A percentile compares a stretch with the other conserved stretches of the same genome.
Conservation (phyloP, 345 rosid species). For the Dipteronia dyeriana region DNA sequence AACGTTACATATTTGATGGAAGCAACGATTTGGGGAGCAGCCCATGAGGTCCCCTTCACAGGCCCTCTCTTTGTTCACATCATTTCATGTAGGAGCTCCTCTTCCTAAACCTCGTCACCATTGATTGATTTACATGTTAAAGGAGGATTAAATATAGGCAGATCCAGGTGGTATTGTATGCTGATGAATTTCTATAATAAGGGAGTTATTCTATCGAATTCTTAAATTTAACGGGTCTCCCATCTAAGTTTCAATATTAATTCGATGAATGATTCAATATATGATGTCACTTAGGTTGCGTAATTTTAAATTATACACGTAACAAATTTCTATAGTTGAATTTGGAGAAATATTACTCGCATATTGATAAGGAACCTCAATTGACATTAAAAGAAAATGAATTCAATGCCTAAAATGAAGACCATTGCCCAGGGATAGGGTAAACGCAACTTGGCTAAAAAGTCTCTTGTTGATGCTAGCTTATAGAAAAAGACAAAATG, state of each 20-base stretch:
- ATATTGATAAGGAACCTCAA: conserved; percentile 5
- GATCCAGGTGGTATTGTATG: neutral
- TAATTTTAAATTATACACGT: too few relatives aligned
- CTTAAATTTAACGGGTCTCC: neutral
- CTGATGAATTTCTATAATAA: too few relatives aligned
- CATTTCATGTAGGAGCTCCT: conserved; percentile 20
- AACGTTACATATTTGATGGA: conserved; percentile 20
- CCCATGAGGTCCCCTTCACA: conserved; percentile 31
- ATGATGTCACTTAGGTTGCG: too few relatives aligned
- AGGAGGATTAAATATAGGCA: too few relatives aligned
- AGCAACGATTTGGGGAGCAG: conserved; percentile 30
- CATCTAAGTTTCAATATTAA: too few relatives aligned
- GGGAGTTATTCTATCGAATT: neutral
- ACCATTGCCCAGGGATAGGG: conserved; percentile 41
- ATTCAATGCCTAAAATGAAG: conserved; percentile 37
- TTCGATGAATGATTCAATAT: too few relatives aligned
- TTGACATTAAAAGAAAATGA: conserved; percentile 11
- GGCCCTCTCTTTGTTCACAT: conserved; percentile 26
- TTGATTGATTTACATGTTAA: neutral
- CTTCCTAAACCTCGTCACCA: conserved; percentile 10
- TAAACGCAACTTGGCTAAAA: conserved; percentile 45
- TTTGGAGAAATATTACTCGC: neutral
- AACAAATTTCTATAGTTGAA: too few relatives aligned
- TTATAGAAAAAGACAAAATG: too few relatives aligned
- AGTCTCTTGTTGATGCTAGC: conserved; percentile 11